Base-by-base conservation (phyloP, 306 rosid genomes). In the Cajanus cajan region DNA sequence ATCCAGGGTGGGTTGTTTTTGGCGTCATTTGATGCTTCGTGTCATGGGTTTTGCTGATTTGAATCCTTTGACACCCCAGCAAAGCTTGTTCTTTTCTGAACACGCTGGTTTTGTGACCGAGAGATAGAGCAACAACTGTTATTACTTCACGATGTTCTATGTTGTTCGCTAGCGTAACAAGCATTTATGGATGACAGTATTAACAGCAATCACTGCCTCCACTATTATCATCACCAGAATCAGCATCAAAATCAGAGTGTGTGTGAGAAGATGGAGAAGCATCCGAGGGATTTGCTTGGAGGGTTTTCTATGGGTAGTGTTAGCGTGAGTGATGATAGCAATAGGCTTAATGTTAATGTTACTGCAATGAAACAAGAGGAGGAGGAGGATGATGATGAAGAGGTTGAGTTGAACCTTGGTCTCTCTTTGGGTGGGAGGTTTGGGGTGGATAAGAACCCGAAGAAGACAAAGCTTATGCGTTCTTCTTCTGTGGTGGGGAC, bases 361-460 rank as follows among this genome's bases (percentile, higher is more conserved):
- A 1, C 31, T 68, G 3, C 65, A 24, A 22, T 57, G 7, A 40
- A 59, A 5, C 19, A 13, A 18, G 11, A 18, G 1, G 37, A 58
- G 18, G 31, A 54, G 8, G 77, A 58, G 4, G 68, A 71, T 1
- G 79, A 77, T 0, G 82, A 78, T 6, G 94, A 85, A 40, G 98
- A 80, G 69, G n/a, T 96, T 68, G 99, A 96, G 86, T 73, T 93
- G 36, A 91, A 84, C 85, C 97, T 96, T 14, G 99, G 99, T 7
- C 86, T 96, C 10, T 96, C 99, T 1, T 76, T 96, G 21, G 99
- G 99, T 6, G 99, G 99, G 11, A 80, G 88, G 76, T 96, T 96
- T 55, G 99, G 99, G 40, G 91, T 93, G 15, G 96, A 96, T 45
- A 93, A 89, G 81, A 77, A 83, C 71, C 47, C 89, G 0, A 90